A percentile compares a stretch with the other conserved stretches of the same genome.
Evolutionary conservation across 2,329 filamentous ascomycete genomes (phyloP).

Genomic region (Alternaria hordeiaustralica): DNA sequence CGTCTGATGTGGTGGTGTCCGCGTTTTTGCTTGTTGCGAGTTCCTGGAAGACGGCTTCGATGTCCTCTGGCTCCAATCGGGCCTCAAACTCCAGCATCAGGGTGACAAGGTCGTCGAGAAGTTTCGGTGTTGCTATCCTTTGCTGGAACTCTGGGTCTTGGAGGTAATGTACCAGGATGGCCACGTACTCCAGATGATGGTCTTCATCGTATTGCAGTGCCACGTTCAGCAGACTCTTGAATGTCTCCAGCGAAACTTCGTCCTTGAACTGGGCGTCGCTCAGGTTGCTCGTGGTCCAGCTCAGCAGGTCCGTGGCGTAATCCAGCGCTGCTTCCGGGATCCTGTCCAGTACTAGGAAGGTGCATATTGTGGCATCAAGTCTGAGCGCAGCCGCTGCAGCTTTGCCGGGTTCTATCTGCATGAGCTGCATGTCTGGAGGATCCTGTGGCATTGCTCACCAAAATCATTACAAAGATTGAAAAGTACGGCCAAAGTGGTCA

Average conservation of each 20-base stretch:
- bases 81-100: conserved; percentile 42
- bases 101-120: conserved; percentile 36
- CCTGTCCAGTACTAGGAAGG: conserved; percentile 29
- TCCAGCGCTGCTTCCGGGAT: conserved; percentile 42
- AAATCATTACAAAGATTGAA: conserved; percentile 55
- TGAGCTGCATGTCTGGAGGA: conserved; percentile 18
- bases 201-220: conserved; percentile 42
- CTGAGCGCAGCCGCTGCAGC: conserved; percentile 41
- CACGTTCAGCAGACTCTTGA: conserved; percentile 36
- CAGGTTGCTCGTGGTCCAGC: conserved; percentile 46
- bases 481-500: conserved; percentile 49
- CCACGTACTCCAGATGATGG: conserved; percentile 42
- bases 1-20: conserved; percentile 31
- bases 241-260: conserved; percentile 35
- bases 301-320: conserved; percentile 44
- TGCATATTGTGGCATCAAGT: conserved; percentile 40
- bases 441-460: conserved; percentile 30
- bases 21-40: conserved; percentile 34
- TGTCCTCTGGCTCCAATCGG: conserved; percentile 34
- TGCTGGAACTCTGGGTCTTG: conserved; percentile 45
- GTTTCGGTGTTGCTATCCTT: conserved; percentile 38
- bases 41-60: conserved; percentile 36
- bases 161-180: conserved; percentile 44
- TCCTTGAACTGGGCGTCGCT: conserved; percentile 43
- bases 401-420: conserved; percentile 42